Percentiles rank a stretch among this genome's conserved stretches.
These are phyloP conservation scores for Termitomyces sp. DNA, from an alignment of 768 basidiomycete species.

Conservation along the genomic window DNA sequence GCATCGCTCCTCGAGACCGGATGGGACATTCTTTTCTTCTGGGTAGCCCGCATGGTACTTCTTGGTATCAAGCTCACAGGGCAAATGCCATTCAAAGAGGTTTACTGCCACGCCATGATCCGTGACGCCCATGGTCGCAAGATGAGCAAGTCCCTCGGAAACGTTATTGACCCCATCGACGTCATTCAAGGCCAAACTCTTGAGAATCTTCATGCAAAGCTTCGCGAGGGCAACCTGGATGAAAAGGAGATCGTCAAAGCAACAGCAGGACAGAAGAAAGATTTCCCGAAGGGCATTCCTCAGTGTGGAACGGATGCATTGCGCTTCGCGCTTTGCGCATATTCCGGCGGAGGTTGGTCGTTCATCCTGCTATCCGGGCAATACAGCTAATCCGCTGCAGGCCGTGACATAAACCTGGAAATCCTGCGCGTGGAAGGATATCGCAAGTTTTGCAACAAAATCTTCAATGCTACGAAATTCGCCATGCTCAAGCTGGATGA, in stretches of 20 bases:
- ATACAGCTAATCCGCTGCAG: conserved; percentile 29
- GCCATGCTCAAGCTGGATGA: conserved; percentile 97
- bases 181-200: conserved; percentile 84
- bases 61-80: conserved; percentile 88
- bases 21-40: conserved; percentile 99
- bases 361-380: background rate
- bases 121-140: conserved; percentile 98
- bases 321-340: conserved; percentile 91
- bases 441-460: conserved; percentile 99
- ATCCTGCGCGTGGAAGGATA: conserved; percentile 96
- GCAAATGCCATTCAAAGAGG: conserved; percentile 90
- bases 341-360: conserved; percentile 75
- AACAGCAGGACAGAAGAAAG: conserved; percentile 93
- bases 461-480: conserved; percentile 98
- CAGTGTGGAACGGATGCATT: conserved; percentile 98
- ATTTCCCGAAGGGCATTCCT: conserved; percentile 98
- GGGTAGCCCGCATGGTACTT: conserved; percentile 98
- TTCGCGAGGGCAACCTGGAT: conserved; percentile 89
- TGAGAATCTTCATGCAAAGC: conserved; percentile 77
- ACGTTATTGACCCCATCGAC: conserved; percentile 96
- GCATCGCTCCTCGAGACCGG: conserved; percentile 92
- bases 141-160: conserved; percentile 98
- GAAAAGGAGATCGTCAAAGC: conserved; percentile 91
- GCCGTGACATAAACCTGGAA: conserved; percentile 96
- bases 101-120: conserved; percentile 97